phyloP scores from a whole-genome alignment of 2,329 filamentous ascomycete genomes.

The Fusarium sororula region DNA sequence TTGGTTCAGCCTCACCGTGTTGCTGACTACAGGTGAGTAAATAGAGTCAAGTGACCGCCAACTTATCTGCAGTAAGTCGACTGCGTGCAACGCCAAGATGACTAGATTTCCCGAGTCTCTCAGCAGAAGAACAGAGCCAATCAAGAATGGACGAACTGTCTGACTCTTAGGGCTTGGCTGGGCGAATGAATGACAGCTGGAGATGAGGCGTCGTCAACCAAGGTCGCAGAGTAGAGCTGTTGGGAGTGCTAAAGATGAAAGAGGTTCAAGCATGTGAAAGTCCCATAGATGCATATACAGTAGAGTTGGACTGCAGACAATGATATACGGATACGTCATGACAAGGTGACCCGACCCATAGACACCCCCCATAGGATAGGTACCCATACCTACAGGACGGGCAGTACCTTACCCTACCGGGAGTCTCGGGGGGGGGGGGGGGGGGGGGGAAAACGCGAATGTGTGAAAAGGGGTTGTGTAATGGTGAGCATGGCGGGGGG shows the following conservation, averaged over 20 bases:
- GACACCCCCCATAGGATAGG: not conserved
- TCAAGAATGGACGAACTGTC: slow-evolving; percentile 16
- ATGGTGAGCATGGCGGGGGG: no score
- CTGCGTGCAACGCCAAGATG: slow-evolving; percentile 30
- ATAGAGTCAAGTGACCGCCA: slow-evolving; percentile 28
- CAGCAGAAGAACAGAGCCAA: slow-evolving; percentile 13
- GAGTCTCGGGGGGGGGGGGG: slow-evolving; percentile 12
- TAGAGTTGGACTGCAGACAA: slow-evolving; percentile 17
- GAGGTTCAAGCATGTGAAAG: slow-evolving; percentile 41
- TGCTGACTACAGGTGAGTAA: slow-evolving; percentile 19
- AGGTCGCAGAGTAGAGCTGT: slow-evolving; percentile 25
- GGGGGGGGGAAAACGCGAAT: slow-evolving; percentile 1
- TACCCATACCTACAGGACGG: not conserved
- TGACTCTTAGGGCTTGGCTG: slow-evolving; percentile 14
- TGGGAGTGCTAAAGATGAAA: slow-evolving; percentile 9
- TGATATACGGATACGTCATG: slow-evolving; percentile 35
- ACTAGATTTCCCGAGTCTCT: slow-evolving; percentile 16
- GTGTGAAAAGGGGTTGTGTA: no score
- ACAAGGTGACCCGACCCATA: not conserved
- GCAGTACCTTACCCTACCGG: slow-evolving; percentile 25
- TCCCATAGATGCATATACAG: slow-evolving; percentile 38
- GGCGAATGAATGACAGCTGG: slow-evolving; percentile 1
- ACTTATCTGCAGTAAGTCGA: slow-evolving; percentile 24
- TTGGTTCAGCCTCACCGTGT: slow-evolving; percentile 14
- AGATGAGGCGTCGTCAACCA: slow-evolving; percentile 29